Base-by-base conservation (phyloP, 2,329 filamentous ascomycete genomes). In the Coniochaeta prunicola region DNA sequence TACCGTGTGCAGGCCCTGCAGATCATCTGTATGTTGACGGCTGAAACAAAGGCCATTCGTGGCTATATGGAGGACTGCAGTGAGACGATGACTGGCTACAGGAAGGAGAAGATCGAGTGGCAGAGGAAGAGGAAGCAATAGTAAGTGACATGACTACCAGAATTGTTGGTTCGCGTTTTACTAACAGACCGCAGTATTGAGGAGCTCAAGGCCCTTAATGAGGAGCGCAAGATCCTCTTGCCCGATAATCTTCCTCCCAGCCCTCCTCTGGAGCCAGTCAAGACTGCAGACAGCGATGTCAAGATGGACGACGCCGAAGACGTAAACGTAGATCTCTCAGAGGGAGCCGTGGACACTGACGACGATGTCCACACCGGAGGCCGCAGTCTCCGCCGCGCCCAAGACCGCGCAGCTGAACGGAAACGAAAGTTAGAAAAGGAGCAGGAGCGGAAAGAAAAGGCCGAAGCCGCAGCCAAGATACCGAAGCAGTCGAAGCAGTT, bases 81-180 rank as follows among this genome's bases (percentile, higher is more conserved):
- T 63, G 90, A 93, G 68, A 90, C 91, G 58, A 97, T 97, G 92
- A 99, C 94, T 1, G 85, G 87, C 58, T 91, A 96, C 68, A 87
- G 94, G 56, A 99, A 99, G 73, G 90, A 96, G 70, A 97, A 96
- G 76, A 96, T 97, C 61, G 91, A 96, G 64, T 89, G 86, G 74
- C 93, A 97, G 74, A 85, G 92, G 64, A 85, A 89, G 65, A 86
- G 89, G 63, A 87, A 87, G 65, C 80, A 83, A 71, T 77, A 79
- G 83, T 87, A 76, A 73, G 84, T 80, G 8, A 1, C 36, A 3
- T 17, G 4, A n/a, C 21, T 48, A 48, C 61, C 38, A 17, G n/a
- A 56, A n/a, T 2, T 45, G 4, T 26, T 28, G 12, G 21, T 21
- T 19, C 53, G 59, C 57, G 60, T 60, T 67, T 77, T 62, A 77